These are phyloP conservation scores for Pseudopithomyces chartarum DNA, from an alignment of 2,329 filamentous ascomycete species.

Conservation along the genomic window DNA sequence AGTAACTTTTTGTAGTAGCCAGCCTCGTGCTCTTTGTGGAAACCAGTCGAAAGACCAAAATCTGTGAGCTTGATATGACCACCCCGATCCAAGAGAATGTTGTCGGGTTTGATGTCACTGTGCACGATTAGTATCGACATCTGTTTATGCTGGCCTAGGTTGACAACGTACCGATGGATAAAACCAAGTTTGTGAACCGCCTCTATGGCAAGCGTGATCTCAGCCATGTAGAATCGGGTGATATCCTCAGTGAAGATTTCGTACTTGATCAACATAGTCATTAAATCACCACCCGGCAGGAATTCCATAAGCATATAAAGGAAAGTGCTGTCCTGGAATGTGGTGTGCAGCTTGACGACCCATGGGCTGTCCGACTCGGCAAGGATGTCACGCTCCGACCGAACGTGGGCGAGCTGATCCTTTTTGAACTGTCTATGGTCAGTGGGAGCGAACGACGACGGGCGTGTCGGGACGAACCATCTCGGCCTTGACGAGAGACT, in stretches of 20 bases:
- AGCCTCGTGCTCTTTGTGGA: conserved; percentile 97
- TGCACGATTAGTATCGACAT: conserved; percentile 28
- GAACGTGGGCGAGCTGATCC: conserved; percentile 95
- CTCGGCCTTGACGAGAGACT: conserved; percentile 97
- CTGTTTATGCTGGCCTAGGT: neutral
- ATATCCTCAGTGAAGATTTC: conserved; percentile 99
- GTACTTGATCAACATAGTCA: conserved; percentile 99
- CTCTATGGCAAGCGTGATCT: conserved; percentile 97
- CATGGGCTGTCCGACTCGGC: conserved; percentile 99
- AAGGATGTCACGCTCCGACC: conserved; percentile 95
- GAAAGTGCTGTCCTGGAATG: conserved; percentile 95
- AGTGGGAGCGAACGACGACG: conserved; percentile 12
- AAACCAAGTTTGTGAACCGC: conserved; percentile 97
- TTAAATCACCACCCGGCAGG: conserved; percentile 93
- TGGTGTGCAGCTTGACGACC: conserved; percentile 98
- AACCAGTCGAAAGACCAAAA: conserved; percentile 96
- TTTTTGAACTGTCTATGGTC: conserved; percentile 75
- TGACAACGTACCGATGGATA: conserved; percentile 80
- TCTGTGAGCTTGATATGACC: conserved; percentile 98
- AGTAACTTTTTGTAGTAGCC: conserved; percentile 98
- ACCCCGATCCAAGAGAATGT: conserved; percentile 92
- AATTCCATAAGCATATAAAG: conserved; percentile 99
- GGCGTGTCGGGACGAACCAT: conserved; percentile 61
- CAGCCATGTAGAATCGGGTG: conserved; percentile 98
- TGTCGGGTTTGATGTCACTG: conserved; percentile 99